phyloP scores from a whole-genome alignment of 345 rosid species.

The Camelina laxa region DNA sequence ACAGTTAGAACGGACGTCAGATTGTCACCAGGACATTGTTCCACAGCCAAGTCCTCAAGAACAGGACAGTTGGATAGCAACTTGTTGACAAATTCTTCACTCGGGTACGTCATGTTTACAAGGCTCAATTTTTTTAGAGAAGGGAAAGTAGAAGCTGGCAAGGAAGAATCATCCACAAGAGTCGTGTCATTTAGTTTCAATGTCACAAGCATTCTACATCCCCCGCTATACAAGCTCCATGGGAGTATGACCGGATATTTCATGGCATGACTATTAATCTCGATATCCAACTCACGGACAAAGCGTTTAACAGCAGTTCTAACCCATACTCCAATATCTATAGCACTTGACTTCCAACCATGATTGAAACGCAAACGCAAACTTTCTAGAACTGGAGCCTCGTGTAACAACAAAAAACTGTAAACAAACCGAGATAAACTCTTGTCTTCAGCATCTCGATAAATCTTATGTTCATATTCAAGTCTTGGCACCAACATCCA shows the following conservation, averaged over 20 bases:
- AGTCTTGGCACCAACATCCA: neutral
- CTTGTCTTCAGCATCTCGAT: too few relatives aligned
- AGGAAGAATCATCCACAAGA: slow-evolving; percentile 9
- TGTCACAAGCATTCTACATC: slow-evolving; percentile 20
- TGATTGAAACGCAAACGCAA: slow-evolving; percentile 16
- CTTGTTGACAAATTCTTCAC: slow-evolving; percentile 2
- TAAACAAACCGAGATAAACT: slow-evolving; percentile 15
- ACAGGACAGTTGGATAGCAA: slow-evolving; percentile 31
- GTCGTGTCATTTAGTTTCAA: slow-evolving; percentile 1
- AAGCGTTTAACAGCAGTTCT: neutral
- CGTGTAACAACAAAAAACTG: neutral
- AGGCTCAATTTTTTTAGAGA: slow-evolving; percentile 19
- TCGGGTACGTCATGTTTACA: neutral
- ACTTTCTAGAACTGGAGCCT: slow-evolving; percentile 17
- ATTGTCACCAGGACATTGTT: neutral
- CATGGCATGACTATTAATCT: neutral
- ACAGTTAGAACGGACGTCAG: neutral
- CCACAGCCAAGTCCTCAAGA: slow-evolving; percentile 24
- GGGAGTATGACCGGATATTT: slow-evolving; percentile 4
- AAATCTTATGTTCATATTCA: neutral
- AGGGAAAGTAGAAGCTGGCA: slow-evolving; percentile 1
- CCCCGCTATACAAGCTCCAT: neutral
- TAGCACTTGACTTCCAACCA: neutral
- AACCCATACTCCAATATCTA: slow-evolving; percentile 7
- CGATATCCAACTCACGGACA: slow-evolving; percentile 6